Conservation (phyloP, 2,329 filamentous ascomycete species). For the Aspergillus pseudoterreus region DNA sequence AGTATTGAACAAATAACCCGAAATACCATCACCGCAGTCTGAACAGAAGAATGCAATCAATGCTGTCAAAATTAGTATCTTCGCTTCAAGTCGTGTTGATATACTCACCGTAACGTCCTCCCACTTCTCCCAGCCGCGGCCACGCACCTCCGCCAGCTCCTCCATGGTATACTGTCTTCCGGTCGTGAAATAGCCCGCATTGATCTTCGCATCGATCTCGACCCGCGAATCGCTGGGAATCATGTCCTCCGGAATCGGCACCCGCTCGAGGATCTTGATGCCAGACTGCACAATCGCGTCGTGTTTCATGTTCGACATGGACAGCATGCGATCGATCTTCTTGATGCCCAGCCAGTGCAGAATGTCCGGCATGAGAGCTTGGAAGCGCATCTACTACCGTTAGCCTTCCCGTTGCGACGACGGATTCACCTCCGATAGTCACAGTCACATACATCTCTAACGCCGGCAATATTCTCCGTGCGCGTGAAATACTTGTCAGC, state of each 20-base stretch:
- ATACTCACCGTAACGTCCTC: conserved; percentile 43
- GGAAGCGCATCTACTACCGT: conserved; percentile 77
- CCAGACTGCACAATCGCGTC: conserved; percentile 51
- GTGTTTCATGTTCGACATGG: conserved; percentile 80
- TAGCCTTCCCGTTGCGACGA: background rate
- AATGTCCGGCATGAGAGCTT: conserved; percentile 96
- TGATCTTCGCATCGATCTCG: conserved; percentile 99
- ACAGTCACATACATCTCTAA: conserved; percentile 57
- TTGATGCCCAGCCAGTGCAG: conserved; percentile 97
- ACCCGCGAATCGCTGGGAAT: conserved; percentile 93
- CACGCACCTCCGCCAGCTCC: conserved; percentile 80
- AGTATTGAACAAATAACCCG: background rate
- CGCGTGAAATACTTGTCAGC: conserved; percentile 73
- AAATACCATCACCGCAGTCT: background rate
- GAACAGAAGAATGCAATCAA: conserved; percentile 6
- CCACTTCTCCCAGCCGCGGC: conserved; percentile 80
- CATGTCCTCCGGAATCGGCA: conserved; percentile 88
- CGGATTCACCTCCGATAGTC: background rate
- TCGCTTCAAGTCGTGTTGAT: background rate
- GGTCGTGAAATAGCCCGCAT: conserved; percentile 81
- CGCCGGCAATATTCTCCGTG: conserved; percentile 97
- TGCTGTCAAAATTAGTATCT: conserved; percentile 16
- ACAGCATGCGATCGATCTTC: conserved; percentile 97
- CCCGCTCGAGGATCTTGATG: conserved; percentile 76
- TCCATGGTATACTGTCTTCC: conserved; percentile 85